Conservation (phyloP, 2,329 filamentous ascomycete genomes). For the Annulohypoxylon truncatum region DNA sequence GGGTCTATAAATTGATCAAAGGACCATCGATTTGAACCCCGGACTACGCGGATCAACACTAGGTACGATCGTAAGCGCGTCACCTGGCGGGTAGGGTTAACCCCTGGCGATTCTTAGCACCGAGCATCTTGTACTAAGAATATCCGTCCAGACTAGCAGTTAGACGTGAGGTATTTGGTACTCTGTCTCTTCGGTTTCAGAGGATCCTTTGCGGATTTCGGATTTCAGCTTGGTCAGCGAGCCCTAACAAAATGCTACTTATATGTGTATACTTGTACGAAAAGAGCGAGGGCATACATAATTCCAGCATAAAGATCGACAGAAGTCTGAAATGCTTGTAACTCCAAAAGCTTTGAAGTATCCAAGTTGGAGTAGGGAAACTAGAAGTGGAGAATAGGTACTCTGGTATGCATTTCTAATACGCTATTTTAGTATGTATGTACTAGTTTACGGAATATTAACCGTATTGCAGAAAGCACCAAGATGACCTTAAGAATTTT, state of each 20-base stretch:
- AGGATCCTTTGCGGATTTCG: conserved; percentile 23
- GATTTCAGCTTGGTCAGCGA: conserved; percentile 7
- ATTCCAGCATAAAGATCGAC: conserved; percentile 5
- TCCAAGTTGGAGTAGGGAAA: conserved; percentile 14
- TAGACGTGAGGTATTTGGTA: conserved; percentile 20
- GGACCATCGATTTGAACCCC: conserved; percentile 37
- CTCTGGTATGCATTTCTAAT: no score
- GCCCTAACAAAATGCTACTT: background rate
- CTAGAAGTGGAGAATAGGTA: background rate
- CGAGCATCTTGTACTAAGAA: conserved; percentile 27
- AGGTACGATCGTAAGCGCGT: conserved; percentile 41
- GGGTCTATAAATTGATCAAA: conserved; percentile 35
- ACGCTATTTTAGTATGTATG: no score
- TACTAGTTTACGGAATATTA: background rate
- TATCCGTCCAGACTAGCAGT: conserved; percentile 29
- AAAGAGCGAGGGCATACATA: background rate
- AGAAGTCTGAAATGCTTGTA: conserved; percentile 9
- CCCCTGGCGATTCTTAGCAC: conserved; percentile 25
- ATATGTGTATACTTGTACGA: background rate
- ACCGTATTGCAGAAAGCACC: no score
- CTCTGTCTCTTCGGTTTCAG: conserved; percentile 26
- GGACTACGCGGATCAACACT: conserved; percentile 37
- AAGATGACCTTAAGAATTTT: background rate
- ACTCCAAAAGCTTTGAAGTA: conserved; percentile 6
- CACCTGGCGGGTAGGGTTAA: conserved; percentile 38